Percentiles rank a stretch among this genome's conserved stretches.
These are phyloP conservation scores for Phyllosticta citribraziliensis DNA, from an alignment of 2,329 filamentous ascomycete species.

Conservation along the genomic window DNA sequence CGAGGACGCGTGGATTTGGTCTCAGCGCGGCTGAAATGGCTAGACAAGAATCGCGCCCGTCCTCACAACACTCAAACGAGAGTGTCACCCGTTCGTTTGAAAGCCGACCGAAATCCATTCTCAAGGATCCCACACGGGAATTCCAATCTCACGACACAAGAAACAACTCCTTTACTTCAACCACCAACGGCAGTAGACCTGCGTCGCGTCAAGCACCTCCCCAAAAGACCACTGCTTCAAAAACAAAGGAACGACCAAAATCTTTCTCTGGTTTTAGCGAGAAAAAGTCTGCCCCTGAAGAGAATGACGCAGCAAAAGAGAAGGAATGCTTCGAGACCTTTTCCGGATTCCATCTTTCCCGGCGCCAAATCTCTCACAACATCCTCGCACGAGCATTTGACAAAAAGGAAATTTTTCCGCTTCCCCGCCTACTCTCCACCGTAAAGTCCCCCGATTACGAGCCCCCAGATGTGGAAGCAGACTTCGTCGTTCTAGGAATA, in stretches of 20 bases:
- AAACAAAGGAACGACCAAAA: constrained; percentile 4
- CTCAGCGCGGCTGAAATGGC: constrained; percentile 12
- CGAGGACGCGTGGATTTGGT: constrained; percentile 33
- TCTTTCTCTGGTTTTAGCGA: constrained; percentile 4
- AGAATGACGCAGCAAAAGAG: constrained; percentile 15
- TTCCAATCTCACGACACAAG: not conserved
- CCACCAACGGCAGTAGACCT: not conserved
- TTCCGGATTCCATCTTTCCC: constrained; percentile 74
- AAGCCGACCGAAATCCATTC: not conserved
- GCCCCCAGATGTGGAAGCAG: constrained; percentile 70
- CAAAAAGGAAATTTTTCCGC: constrained; percentile 64
- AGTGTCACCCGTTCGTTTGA: constrained; percentile 1
- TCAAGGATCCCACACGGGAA: not conserved
- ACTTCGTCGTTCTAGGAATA: constrained; percentile 82
- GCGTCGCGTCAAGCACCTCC: not conserved
- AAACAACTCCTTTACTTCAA: not conserved
- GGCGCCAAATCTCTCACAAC: constrained; percentile 71
- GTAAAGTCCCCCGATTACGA: constrained; percentile 78
- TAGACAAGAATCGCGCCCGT: constrained; percentile 12
- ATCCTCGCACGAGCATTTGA: constrained; percentile 68
- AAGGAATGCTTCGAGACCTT: constrained; percentile 59
- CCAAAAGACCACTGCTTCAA: not conserved
- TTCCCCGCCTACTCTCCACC: constrained; percentile 70
- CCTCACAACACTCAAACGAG: constrained; percentile 6
- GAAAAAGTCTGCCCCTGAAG: constrained; percentile 20